Evolutionary conservation across 208 protist species (phyloP).

Genomic region (Strigomonas galati): DNA sequence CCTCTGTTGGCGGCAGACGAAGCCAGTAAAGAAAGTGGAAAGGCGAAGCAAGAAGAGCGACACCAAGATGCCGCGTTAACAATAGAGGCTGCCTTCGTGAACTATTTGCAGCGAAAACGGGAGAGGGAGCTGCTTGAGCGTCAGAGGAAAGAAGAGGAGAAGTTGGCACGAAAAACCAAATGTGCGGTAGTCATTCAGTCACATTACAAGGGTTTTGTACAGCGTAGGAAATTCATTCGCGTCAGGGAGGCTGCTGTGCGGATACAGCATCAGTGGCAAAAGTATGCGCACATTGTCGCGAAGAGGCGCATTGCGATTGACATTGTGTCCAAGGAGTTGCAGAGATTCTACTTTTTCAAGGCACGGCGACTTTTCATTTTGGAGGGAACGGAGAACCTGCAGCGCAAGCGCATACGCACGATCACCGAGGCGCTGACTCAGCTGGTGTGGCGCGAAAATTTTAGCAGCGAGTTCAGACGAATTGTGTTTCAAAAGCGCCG

Average conservation of each 20-base stretch:
- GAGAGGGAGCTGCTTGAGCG: not conserved
- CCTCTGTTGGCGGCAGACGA: too few relatives aligned
- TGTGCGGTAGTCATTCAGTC: not conserved
- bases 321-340: conserved; percentile 10
- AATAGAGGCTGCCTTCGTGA: not conserved
- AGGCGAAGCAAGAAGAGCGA: not conserved
- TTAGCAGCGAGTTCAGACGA: conserved; percentile 54
- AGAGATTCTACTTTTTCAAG: conserved; percentile 10
- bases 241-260: not conserved
- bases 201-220: not conserved
- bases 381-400: conserved; percentile 19
- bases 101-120: not conserved
- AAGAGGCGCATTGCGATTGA: not conserved
- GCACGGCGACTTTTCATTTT: conserved; percentile 15
- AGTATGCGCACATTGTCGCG: not conserved
- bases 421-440: conserved; percentile 50
- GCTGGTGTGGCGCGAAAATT: conserved; percentile 77
- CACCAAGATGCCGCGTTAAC: not conserved
- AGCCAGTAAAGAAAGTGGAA: not conserved
- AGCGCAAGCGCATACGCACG: conserved; percentile 15
- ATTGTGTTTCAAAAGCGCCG: conserved; percentile 41
- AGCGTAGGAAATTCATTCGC: not conserved
- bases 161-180: not conserved
- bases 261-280: not conserved
- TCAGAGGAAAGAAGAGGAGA: not conserved